These are phyloP conservation scores for Eucalyptus caleyi DNA, from an alignment of 345 rosid genomes.

Conservation along the genomic window DNA sequence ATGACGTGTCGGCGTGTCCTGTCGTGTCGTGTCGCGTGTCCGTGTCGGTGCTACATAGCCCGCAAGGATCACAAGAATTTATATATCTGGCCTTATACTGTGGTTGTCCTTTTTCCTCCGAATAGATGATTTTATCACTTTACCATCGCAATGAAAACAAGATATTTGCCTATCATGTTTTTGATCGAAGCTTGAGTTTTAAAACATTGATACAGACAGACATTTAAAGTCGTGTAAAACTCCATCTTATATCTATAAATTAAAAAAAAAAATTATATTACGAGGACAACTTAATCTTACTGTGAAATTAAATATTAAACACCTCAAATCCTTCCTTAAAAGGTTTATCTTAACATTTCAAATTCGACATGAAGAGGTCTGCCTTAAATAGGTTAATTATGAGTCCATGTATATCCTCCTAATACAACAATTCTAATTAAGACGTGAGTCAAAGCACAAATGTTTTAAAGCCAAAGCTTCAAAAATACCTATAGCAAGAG, in stretches of 20 bases:
- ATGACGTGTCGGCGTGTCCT: too few relatives aligned
- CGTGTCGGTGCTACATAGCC: too few relatives aligned
- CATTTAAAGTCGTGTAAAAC: neutral
- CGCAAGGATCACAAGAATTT: too few relatives aligned
- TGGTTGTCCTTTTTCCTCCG: too few relatives aligned
- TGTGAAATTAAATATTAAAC: neutral
- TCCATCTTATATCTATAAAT: rapidly evolving
- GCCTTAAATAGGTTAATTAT: rapidly evolving
- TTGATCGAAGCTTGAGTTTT: neutral
- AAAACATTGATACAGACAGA: rapidly evolving
- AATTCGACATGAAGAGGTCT: rapidly evolving
- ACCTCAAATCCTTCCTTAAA: neutral
- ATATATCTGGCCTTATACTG: too few relatives aligned
- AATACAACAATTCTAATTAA: neutral
- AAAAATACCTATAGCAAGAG: too few relatives aligned
- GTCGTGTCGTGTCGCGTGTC: too few relatives aligned
- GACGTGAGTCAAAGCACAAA: neutral
- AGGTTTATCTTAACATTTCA: neutral
- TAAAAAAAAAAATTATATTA: neutral
- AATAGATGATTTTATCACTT: too few relatives aligned
- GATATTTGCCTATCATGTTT: neutral
- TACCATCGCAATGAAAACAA: neutral
- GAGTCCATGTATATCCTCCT: neutral
- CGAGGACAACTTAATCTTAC: neutral
- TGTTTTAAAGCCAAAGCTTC: neutral